A percentile compares a stretch with the other conserved stretches of the same genome.
phyloP scores from a whole-genome alignment of 768 basidiomycete species.

The Tulasnella sp. region DNA sequence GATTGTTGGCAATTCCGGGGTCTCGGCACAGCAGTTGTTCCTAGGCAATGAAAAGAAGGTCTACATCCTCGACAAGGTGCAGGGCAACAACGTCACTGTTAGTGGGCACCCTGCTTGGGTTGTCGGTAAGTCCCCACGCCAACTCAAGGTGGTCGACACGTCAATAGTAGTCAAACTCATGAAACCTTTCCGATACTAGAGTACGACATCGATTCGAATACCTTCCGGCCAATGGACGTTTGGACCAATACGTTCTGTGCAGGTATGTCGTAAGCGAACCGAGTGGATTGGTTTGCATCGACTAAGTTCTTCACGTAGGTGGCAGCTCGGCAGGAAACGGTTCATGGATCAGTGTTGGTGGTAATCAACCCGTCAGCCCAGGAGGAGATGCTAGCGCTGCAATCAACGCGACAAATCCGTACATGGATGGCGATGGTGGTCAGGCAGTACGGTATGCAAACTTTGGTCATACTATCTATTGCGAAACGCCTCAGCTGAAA shows the following conservation, averaged over 20 bases:
- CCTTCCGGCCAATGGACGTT: constrained; percentile 47
- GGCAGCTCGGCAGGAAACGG: constrained; percentile 70
- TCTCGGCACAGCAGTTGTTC: constrained; percentile 20
- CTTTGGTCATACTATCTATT: constrained; percentile 48
- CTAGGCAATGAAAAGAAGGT: constrained; percentile 19
- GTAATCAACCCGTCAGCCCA: constrained; percentile 54
- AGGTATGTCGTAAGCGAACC: background rate
- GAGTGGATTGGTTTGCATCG: background rate
- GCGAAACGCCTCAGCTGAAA: constrained; percentile 30
- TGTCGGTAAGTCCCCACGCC: constrained; percentile 25
- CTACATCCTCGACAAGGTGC: constrained; percentile 18
- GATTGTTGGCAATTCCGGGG: constrained; percentile 18
- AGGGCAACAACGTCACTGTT: constrained; percentile 16
- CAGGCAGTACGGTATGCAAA: constrained; percentile 67
- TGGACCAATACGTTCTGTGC: constrained; percentile 81
- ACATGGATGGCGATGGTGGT: constrained; percentile 44
- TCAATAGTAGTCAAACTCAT: background rate
- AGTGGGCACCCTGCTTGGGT: constrained; percentile 27
- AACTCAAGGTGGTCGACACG: background rate
- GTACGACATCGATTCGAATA: constrained; percentile 55
- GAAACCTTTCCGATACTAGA: constrained; percentile 24
- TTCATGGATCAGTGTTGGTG: constrained; percentile 66
- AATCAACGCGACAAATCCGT: background rate
- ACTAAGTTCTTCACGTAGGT: constrained; percentile 27
- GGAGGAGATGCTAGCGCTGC: constrained; percentile 3